These are phyloP conservation scores for Cutaneotrichosporon curvatum DNA, from an alignment of 1,284 basidiomycete species.

Conservation along the genomic window DNA sequence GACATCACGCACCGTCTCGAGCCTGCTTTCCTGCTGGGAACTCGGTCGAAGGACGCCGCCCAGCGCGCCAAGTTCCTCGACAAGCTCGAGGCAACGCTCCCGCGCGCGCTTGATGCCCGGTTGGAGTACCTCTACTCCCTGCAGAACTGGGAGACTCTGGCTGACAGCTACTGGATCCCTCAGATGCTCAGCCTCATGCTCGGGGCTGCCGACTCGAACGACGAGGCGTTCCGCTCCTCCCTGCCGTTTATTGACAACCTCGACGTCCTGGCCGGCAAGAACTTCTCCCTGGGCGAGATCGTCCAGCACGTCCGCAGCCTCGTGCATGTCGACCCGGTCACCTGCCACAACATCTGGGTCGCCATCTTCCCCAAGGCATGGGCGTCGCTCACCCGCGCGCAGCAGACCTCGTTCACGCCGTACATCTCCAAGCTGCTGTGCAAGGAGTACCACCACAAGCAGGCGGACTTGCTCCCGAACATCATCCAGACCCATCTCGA, in stretches of 20 bases:
- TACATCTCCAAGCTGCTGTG: constrained; percentile 85
- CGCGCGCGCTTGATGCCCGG: constrained; percentile 70
- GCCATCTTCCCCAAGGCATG: constrained; percentile 84
- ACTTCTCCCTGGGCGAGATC: constrained; percentile 52
- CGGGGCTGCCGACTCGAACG: constrained; percentile 63
- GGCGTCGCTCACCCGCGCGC: constrained; percentile 73
- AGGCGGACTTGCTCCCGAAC: constrained; percentile 87
- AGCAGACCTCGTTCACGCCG: constrained; percentile 82
- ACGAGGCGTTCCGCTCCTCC: constrained; percentile 45
- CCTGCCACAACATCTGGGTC: constrained; percentile 83
- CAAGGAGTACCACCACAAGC: constrained; percentile 87
- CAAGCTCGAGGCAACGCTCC: constrained; percentile 81
- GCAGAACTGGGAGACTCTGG: constrained; percentile 91
- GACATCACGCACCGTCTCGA: constrained; percentile 93
- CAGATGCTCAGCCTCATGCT: constrained; percentile 85
- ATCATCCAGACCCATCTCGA: constrained; percentile 85
- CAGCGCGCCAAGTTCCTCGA: constrained; percentile 85
- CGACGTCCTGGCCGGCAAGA: constrained; percentile 23
- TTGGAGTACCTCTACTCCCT: constrained; percentile 86
- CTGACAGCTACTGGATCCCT: constrained; percentile 92
- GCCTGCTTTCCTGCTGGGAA: constrained; percentile 87
- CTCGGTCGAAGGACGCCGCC: constrained; percentile 69
- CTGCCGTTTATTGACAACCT: constrained; percentile 17
- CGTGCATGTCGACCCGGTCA: constrained; percentile 68
- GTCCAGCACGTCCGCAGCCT: constrained; percentile 75